Evolutionary conservation across 768 basidiomycete species (phyloP).

Genomic region (Rossbeevera mucosa): DNA sequence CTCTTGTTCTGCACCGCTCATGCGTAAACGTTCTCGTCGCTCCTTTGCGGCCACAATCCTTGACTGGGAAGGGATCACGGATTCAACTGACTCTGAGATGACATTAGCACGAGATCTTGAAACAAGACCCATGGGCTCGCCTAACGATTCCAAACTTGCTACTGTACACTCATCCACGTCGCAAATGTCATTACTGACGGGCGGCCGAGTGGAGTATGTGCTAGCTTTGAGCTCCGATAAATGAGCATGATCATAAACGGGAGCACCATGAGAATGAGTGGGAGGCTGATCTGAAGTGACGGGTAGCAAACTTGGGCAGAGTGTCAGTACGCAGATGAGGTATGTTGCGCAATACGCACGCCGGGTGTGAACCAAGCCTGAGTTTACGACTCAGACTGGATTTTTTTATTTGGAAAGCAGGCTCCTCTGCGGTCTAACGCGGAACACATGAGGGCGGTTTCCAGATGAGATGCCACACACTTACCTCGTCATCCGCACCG

Average conservation of each 20-base stretch:
- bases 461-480: conserved; percentile 17
- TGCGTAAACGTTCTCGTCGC: conserved; percentile 64
- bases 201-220: conserved; percentile 55
- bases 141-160: conserved; percentile 27
- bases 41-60: conserved; percentile 71
- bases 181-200: conserved; percentile 35
- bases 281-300: conserved; percentile 52
- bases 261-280: conserved; percentile 40
- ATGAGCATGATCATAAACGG: conserved; percentile 68
- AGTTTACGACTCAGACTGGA: conserved; percentile 69
- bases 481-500: conserved; percentile 65
- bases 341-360: conserved; percentile 32
- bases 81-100: conserved; percentile 35
- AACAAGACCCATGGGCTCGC: conserved; percentile 20
- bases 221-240: conserved; percentile 75
- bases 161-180: conserved; percentile 42
- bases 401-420: conserved; percentile 77
- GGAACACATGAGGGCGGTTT: conserved; percentile 26
- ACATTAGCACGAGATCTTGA: conserved; percentile 1
- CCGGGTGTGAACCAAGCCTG: conserved; percentile 49
- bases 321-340: conserved; percentile 5
- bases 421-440: conserved; percentile 51
- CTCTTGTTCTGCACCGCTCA: conserved; percentile 52
- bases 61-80: conserved; percentile 64
- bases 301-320: conserved; percentile 34